Percentiles rank a stretch among this genome's conserved stretches.
These are phyloP conservation scores for Lablab purpureus DNA, from an alignment of 306 rosid genomes.

Conservation along the genomic window DNA sequence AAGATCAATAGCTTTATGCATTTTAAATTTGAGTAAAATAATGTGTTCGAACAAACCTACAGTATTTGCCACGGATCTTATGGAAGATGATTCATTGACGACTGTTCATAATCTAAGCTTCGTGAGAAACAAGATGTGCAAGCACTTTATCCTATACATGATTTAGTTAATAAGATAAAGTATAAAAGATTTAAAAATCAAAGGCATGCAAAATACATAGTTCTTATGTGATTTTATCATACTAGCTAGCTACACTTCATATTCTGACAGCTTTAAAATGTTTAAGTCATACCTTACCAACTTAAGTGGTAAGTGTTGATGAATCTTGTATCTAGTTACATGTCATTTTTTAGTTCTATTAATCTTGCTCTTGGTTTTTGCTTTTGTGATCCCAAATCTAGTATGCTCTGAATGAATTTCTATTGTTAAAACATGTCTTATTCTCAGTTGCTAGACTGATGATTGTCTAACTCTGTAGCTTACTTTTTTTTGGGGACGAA, in stretches of 20 bases:
- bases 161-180: constrained; percentile 25
- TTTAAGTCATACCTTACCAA: neutral
- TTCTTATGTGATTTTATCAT: constrained; percentile 10
- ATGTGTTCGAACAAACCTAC: constrained; percentile 15
- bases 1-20: neutral
- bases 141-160: constrained; percentile 29
- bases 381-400: constrained; percentile 19
- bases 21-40: neutral
- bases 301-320: neutral
- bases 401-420: constrained; percentile 19
- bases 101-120: constrained; percentile 27
- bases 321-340: constrained; percentile 3
- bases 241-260: constrained; percentile 11
- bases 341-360: neutral
- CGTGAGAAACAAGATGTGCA: constrained; percentile 23
- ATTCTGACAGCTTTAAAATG: constrained; percentile 25
- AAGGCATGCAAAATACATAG: neutral
- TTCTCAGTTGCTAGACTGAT: constrained; percentile 49
- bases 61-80: constrained; percentile 22
- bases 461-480: constrained; percentile 61
- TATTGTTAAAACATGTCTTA: constrained; percentile 19
- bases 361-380: neutral
- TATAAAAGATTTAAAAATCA: constrained; percentile 27
- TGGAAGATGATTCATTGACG: constrained; percentile 29
- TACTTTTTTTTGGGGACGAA: constrained; percentile 75